Conservation (phyloP, 352 stramenopile genomes). For the Pythium chondricola region DNA sequence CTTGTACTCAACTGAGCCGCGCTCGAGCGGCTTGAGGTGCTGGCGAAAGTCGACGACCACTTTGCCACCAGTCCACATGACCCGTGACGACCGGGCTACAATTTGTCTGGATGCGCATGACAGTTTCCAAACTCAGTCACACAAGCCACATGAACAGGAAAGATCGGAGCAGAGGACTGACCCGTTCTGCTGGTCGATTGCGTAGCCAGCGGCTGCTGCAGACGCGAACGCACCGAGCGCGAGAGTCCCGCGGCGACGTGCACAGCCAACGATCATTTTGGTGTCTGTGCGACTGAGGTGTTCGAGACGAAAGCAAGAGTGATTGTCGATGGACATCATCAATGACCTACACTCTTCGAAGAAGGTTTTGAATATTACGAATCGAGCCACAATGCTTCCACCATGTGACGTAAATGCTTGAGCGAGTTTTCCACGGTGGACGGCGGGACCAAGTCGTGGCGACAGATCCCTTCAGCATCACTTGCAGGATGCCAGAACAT, state of each 20-base stretch:
- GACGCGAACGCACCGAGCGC: not conserved
- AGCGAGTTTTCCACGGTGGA: not conserved
- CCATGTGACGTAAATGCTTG: too few relatives aligned
- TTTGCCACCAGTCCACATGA: constrained; percentile 37
- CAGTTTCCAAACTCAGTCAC: not conserved
- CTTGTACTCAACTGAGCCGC: constrained; percentile 51
- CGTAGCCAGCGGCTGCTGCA: constrained; percentile 26
- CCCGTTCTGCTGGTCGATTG: constrained; percentile 37
- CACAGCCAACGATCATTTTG: not conserved
- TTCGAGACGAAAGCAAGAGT: constrained; percentile 1
- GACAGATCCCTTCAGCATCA: not conserved
- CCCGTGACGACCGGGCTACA: constrained; percentile 52
- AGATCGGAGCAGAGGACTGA: too few relatives aligned
- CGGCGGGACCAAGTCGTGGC: constrained; percentile 4
- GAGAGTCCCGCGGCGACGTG: constrained; percentile 4
- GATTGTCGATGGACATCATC: not conserved
- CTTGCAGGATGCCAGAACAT: constrained; percentile 8
- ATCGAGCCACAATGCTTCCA: constrained; percentile 12
- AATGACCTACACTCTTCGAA: too few relatives aligned
- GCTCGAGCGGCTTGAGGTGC: constrained; percentile 38
- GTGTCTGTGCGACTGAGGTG: not conserved
- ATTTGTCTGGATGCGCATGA: constrained; percentile 30
- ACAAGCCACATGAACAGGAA: too few relatives aligned
- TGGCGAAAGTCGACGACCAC: constrained; percentile 47
- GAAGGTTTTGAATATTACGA: too few relatives aligned